Evolutionary conservation across 108 stramenopile species (phyloP).

Genomic region (Nitzschia sp.): DNA sequence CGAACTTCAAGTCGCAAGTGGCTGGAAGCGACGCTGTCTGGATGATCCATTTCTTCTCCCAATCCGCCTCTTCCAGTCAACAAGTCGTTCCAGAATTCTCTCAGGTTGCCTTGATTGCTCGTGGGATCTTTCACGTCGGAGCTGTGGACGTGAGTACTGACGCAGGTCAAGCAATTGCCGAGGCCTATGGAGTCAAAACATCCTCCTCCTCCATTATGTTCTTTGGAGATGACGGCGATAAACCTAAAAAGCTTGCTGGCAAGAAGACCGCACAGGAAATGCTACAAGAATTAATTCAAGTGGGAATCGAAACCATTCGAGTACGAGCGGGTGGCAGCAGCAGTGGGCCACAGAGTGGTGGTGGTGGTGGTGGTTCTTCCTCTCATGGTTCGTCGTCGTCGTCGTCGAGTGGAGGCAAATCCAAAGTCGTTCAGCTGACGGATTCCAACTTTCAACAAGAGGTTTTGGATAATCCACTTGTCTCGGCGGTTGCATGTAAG

Average conservation of each 20-base stretch:
- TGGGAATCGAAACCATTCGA: neutral
- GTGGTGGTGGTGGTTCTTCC: no score
- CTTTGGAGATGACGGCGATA: slow-evolving; percentile 14
- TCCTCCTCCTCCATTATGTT: slow-evolving; percentile 1
- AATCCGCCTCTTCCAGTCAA: neutral
- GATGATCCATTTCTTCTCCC: slow-evolving; percentile 25
- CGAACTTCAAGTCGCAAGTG: slow-evolving; percentile 17
- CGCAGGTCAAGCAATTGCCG: slow-evolving; percentile 11
- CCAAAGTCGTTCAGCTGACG: slow-evolving; percentile 2
- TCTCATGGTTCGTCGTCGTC: neutral
- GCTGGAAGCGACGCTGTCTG: neutral
- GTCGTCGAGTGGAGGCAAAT: neutral
- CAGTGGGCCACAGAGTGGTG: no score
- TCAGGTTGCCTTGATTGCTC: slow-evolving; percentile 10
- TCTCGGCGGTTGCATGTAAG: slow-evolving; percentile 30
- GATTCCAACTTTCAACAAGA: slow-evolving; percentile 17
- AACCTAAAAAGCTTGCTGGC: slow-evolving; percentile 11
- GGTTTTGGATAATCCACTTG: slow-evolving; percentile 34
- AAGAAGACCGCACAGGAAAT: slow-evolving; percentile 15
- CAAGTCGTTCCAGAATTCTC: slow-evolving; percentile 1
- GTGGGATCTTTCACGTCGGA: slow-evolving; percentile 27
- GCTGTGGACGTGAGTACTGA: slow-evolving; percentile 23
- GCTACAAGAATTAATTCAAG: slow-evolving; percentile 12
- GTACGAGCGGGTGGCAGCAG: neutral
- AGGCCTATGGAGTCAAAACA: neutral